These are phyloP conservation scores for Saussurea involucrata DNA, from an alignment of 129 eudicot species.

Conservation along the genomic window DNA sequence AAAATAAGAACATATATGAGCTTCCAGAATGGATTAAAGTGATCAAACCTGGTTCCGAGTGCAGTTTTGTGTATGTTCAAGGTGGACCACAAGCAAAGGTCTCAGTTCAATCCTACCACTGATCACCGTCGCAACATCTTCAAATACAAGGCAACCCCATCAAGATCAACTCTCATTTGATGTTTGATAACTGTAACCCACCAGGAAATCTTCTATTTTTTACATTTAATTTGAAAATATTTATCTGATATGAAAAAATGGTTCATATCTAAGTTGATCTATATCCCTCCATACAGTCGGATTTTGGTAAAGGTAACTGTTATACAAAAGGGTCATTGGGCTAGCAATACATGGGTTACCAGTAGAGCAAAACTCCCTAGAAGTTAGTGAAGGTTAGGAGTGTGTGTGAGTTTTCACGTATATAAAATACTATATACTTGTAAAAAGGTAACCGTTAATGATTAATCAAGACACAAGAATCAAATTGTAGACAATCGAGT, in stretches of 20 bases:
- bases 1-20: slow-evolving; percentile 50
- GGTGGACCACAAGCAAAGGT: slow-evolving; percentile 94
- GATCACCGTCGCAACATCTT: slow-evolving; percentile 1
- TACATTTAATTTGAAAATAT: slow-evolving; percentile 20
- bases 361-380: no score
- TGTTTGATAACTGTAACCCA: slow-evolving; percentile 22
- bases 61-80: slow-evolving; percentile 75
- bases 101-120: slow-evolving; percentile 66
- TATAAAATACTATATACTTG: neutral
- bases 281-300: neutral
- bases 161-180: neutral
- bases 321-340: no score
- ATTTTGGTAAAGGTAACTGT: neutral
- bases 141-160: neutral
- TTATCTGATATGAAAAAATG: slow-evolving; percentile 22
- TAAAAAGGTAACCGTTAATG: neutral
- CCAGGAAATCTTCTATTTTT: slow-evolving; percentile 24
- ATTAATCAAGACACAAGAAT: neutral
- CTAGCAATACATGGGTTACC: no score
- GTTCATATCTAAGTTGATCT: slow-evolving; percentile 16
- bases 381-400: no score
- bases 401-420: neutral
- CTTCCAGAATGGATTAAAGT: slow-evolving; percentile 68
- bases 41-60: slow-evolving; percentile 63
- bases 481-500: neutral